phyloP scores from a whole-genome alignment of 306 rosid genomes.

The Inga laurina region DNA sequence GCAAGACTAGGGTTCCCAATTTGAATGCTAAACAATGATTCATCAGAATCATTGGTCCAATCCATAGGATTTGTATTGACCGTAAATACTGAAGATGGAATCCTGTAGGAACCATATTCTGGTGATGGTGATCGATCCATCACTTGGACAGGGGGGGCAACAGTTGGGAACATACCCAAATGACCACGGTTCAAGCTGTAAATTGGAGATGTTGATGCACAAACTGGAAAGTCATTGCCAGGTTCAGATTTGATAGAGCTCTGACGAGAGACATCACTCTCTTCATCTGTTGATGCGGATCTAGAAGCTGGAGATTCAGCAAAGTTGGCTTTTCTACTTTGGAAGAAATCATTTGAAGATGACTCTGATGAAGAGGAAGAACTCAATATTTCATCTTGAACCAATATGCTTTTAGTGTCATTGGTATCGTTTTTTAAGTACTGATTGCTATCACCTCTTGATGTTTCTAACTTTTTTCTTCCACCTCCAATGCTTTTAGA shows the following conservation, averaged over 20 bases:
- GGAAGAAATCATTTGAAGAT: slow-evolving; percentile 31
- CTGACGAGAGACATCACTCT: slow-evolving; percentile 31
- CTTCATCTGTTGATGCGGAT: slow-evolving; percentile 25
- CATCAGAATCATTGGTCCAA: slow-evolving; percentile 88
- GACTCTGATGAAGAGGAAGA: slow-evolving; percentile 43
- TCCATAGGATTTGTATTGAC: slow-evolving; percentile 48
- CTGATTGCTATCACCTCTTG: not conserved
- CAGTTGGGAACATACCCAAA: slow-evolving; percentile 38
- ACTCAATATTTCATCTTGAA: slow-evolving; percentile 22
- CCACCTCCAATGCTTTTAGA: slow-evolving; percentile 19
- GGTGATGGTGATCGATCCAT: slow-evolving; percentile 63
- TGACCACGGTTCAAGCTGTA: slow-evolving; percentile 29
- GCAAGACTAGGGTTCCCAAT: slow-evolving; percentile 59
- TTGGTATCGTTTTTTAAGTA: slow-evolving; percentile 7
- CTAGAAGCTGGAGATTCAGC: slow-evolving; percentile 8
- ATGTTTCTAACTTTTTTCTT: not conserved
- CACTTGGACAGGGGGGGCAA: slow-evolving; percentile 57
- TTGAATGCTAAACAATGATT: slow-evolving; percentile 84
- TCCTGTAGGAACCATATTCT: slow-evolving; percentile 56
- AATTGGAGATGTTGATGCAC: slow-evolving; percentile 34
- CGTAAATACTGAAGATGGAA: slow-evolving; percentile 71
- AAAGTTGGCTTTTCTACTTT: slow-evolving; percentile 20
- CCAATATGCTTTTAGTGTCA: slow-evolving; percentile 26
- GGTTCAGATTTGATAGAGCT: slow-evolving; percentile 39
- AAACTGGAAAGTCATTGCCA: slow-evolving; percentile 19